Base-by-base conservation (phyloP, 768 basidiomycete species). In the Leccinum incarnatum region DNA sequence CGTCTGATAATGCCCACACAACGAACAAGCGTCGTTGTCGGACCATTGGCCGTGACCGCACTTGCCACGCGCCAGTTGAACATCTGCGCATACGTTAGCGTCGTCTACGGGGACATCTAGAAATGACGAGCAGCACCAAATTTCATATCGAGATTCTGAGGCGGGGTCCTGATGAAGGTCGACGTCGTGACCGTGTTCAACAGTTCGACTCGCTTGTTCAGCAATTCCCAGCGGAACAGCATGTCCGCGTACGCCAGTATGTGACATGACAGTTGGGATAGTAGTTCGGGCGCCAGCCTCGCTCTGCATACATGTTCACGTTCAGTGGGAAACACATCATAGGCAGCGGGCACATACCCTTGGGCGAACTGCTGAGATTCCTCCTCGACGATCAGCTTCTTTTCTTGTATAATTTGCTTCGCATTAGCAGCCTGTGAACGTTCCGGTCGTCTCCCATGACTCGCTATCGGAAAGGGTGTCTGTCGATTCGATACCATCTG, bases 171-270 rank as follows among this genome's bases (percentile, higher is more conserved):
- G 30, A 53, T 61, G 53, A 57, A 57, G 68, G 67, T 47, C 54
- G 66, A 75, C 56, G 50, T 71, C 60, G 77, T 77, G 21, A 87
- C 79, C n/a, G 82, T 77, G 62, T 90, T 90, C 57, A 93, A 73
- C 1, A 94, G 78, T 62, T 92, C 90, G 17, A 86, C 72, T 3
- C 92, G 83, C 68, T 91, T 89, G 42, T 84, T 78, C 63, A 82
- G 75, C 54, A 92, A 69, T 61, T 83, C 75, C 93, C 93, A 95
- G 47, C 85, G 75, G 62, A 84, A 83, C 23, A 95, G 75, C 61
- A 88, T 74, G 56, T 94, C 90, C 6, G 89, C 88, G 67, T 94
- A 95, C 1, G 79, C 77, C 46, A 84, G 73, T 21, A 93, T 77
- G 69, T 94, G 90, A 8, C 69, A 73, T 21, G 77, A 67, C 36